Percentiles rank a stretch among this genome's conserved stretches.
phyloP scores from a whole-genome alignment of 164 flowering plant genomes.

The Paratinospora sagittata region DNA sequence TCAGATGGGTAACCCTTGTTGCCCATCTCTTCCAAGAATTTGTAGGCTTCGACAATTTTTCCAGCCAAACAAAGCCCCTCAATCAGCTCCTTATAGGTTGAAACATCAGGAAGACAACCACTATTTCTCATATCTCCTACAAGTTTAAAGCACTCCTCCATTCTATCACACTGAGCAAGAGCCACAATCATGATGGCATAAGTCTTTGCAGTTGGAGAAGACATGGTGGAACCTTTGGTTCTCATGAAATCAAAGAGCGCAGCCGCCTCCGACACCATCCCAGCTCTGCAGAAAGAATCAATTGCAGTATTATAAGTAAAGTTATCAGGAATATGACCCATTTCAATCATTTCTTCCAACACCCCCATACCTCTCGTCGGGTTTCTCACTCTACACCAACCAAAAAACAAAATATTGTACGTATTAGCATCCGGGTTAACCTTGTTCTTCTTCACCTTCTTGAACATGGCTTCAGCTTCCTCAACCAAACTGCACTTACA shows the following conservation, averaged over 20 bases:
- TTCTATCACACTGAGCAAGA: conserved; percentile 44
- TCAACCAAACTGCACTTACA: conserved; percentile 83
- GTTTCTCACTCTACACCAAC: conserved; percentile 88
- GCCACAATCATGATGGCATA: conserved; percentile 80
- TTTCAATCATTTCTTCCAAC: conserved; percentile 70
- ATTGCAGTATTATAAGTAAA: conserved; percentile 83
- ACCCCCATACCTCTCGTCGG: conserved; percentile 60
- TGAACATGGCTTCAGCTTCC: conserved; percentile 65
- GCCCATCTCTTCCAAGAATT: conserved; percentile 82
- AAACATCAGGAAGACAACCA: conserved; percentile 92
- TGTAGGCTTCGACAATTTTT: conserved; percentile 68
- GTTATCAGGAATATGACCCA: conserved; percentile 73
- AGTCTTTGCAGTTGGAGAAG: conserved; percentile 90
- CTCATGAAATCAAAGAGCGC: conserved; percentile 77
- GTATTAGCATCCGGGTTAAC: conserved; percentile 62
- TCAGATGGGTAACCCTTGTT: conserved; percentile 84
- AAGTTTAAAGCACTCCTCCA: conserved; percentile 63
- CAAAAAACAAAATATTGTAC: conserved; percentile 74
- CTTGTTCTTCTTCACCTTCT: conserved; percentile 47
- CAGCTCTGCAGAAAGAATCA: conserved; percentile 66
- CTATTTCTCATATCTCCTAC: conserved; percentile 61
- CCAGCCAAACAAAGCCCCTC: conserved; percentile 87
- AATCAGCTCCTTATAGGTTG: conserved; percentile 76
- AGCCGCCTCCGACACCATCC: conserved; percentile 72
- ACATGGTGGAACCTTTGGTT: conserved; percentile 60